A percentile compares a stretch with the other conserved stretches of the same genome.
These are phyloP conservation scores for Clavispora fructus DNA, from an alignment of 805 yeast species.

Conservation along the genomic window DNA sequence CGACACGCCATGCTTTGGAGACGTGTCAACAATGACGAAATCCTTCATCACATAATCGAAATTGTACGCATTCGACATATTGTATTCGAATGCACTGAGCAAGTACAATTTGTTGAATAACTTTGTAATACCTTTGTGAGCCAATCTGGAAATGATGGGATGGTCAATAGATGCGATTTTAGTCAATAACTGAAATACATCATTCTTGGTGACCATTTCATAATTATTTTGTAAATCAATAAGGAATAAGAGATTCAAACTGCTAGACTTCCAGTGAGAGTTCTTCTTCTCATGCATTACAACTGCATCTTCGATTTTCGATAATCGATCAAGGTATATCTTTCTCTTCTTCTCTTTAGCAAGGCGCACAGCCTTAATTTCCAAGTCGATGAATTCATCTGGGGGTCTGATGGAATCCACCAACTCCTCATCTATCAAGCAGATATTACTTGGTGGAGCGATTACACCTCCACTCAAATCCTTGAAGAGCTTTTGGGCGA, in stretches of 20 bases:
- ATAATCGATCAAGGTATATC: conserved; percentile 35
- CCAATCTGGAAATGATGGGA: conserved; percentile 58
- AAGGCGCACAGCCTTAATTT: conserved; percentile 51
- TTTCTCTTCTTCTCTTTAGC: conserved; percentile 60
- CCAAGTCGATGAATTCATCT: conserved; percentile 51
- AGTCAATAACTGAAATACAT: conserved; percentile 40
- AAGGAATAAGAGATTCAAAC: conserved; percentile 45
- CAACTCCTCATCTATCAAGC: conserved; percentile 43
- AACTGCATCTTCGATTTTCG: conserved; percentile 37
- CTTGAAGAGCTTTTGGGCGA: conserved; percentile 50
- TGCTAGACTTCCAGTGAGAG: conserved; percentile 54
- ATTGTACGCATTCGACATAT: conserved; percentile 39
- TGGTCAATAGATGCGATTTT: conserved; percentile 54
- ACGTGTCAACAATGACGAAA: conserved; percentile 39
- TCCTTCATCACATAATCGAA: conserved; percentile 30
- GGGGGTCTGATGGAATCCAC: conserved; percentile 55
- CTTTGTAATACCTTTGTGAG: conserved; percentile 54
- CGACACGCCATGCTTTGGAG: conserved; percentile 25
- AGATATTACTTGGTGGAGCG: conserved; percentile 34
- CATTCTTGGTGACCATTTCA: conserved; percentile 41
- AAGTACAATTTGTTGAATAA: conserved; percentile 35
- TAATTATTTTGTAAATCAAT: conserved; percentile 48
- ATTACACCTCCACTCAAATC: conserved; percentile 21
- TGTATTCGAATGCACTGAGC: conserved; percentile 44
- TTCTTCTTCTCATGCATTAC: conserved; percentile 21